These are phyloP conservation scores for Spongispora temasekensis DNA, from an alignment of 1,284 basidiomycete genomes.

Conservation along the genomic window DNA sequence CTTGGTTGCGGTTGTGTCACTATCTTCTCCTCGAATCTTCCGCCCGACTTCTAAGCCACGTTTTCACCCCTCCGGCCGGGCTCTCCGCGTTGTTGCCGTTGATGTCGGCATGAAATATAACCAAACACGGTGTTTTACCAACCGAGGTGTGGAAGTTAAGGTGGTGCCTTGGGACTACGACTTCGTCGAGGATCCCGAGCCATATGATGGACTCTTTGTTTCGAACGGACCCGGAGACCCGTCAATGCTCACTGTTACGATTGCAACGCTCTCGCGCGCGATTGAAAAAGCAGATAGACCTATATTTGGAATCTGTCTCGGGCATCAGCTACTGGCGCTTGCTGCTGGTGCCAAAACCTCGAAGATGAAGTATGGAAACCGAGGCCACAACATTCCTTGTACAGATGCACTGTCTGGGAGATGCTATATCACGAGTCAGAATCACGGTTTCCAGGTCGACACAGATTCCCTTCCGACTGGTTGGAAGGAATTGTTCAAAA, in stretches of 20 bases:
- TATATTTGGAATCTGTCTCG: constrained; percentile 98
- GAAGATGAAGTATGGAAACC: constrained; percentile 99
- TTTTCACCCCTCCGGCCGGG: constrained; percentile 79
- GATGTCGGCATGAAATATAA: constrained; percentile 99
- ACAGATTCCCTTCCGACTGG: constrained; percentile 74
- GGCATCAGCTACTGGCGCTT: constrained; percentile 95
- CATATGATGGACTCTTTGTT: constrained; percentile 94
- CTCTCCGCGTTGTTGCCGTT: constrained; percentile 85
- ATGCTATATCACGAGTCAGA: constrained; percentile 99
- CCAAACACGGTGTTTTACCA: constrained; percentile 96
- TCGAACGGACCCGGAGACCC: constrained; percentile 99
- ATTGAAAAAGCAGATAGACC: constrained; percentile 79
- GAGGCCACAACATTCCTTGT: constrained; percentile 98
- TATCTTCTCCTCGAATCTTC: constrained; percentile 70
- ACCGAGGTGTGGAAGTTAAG: constrained; percentile 94
- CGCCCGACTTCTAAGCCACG: constrained; percentile 57
- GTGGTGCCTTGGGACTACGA: constrained; percentile 98
- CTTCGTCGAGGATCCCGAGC: constrained; percentile 74
- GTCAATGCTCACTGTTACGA: constrained; percentile 78
- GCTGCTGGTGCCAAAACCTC: constrained; percentile 93
- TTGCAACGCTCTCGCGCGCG: constrained; percentile 70
- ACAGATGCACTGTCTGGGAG: constrained; percentile 92
- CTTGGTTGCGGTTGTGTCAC: constrained; percentile 90
- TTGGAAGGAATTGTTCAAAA: constrained; percentile 95
- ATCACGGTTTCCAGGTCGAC: constrained; percentile 98